Conservation (phyloP, 371 early-diverging fungal genomes). For the Zychaea mexicana region DNA sequence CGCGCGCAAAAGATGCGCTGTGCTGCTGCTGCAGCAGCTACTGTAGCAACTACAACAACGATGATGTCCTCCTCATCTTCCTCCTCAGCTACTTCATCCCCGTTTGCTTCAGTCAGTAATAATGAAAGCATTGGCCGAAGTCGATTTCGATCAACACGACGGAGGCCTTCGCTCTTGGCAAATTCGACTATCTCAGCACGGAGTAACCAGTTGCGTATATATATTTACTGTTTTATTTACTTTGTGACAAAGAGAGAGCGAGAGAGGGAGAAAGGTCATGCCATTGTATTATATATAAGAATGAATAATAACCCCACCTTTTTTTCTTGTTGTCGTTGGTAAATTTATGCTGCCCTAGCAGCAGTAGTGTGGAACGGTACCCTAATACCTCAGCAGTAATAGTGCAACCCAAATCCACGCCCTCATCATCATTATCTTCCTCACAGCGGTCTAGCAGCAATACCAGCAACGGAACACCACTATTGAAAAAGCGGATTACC, state of each 20-base stretch:
- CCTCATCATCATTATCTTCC: neutral
- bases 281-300: neutral
- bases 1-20: constrained; percentile 10
- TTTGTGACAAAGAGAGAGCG: too few relatives aligned
- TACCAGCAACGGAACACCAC: neutral
- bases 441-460: neutral
- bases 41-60: neutral
- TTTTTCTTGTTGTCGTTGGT: too few relatives aligned
- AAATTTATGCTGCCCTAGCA: neutral
- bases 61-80: too few relatives aligned
- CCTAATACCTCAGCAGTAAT: constrained; percentile 1
- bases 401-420: neutral
- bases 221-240: too few relatives aligned
- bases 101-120: neutral
- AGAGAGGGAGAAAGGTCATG: too few relatives aligned
- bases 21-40: neutral
- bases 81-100: neutral
- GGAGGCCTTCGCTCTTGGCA: constrained; percentile 3
- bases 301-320: neutral
- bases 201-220: neutral
- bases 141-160: constrained; percentile 8
- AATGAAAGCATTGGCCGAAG: neutral
- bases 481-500: constrained; percentile 28
- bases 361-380: neutral
- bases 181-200: neutral